Percentiles rank a stretch among this genome's conserved stretches.
These are phyloP conservation scores for Juncus inflexus DNA, from an alignment of 176 grass and related monocot genomes.

Conservation along the genomic window DNA sequence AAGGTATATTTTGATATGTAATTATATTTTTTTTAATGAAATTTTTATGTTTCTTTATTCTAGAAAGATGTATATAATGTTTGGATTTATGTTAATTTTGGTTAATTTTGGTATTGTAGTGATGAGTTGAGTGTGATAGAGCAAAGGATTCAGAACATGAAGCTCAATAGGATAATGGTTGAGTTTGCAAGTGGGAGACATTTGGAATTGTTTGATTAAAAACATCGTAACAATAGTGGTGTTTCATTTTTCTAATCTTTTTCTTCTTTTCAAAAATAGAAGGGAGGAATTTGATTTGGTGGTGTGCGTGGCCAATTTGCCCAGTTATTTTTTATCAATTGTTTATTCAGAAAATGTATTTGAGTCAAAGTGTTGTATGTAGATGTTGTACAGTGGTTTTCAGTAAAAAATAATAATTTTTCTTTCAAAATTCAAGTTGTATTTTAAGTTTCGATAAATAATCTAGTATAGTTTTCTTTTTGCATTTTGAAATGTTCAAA, in stretches of 20 bases:
- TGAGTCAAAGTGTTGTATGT: conserved; percentile 18
- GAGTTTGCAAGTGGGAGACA: conserved; percentile 54
- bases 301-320: conserved; percentile 50
- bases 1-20: conserved; percentile 29
- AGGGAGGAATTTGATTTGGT: conserved; percentile 38
- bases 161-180: conserved; percentile 78
- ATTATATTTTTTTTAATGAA: background rate
- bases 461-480: background rate
- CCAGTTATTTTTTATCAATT: conserved; percentile 27
- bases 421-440: conserved; percentile 5
- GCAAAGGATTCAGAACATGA: conserved; percentile 75
- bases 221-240: conserved; percentile 25
- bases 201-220: conserved; percentile 48
- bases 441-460: conserved; percentile 9
- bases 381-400: conserved; percentile 11
- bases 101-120: conserved; percentile 19
- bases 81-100: no score
- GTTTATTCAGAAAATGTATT: conserved; percentile 30
- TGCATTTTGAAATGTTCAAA: no score
- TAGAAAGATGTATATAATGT: no score
- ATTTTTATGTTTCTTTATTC: background rate
- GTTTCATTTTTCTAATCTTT: conserved; percentile 25
- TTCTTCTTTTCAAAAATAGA: conserved; percentile 34
- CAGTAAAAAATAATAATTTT: conserved; percentile 13
- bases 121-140: conserved; percentile 62